Conservation (phyloP, 176 grass and related monocot species). For the Microstegium vimineum region DNA sequence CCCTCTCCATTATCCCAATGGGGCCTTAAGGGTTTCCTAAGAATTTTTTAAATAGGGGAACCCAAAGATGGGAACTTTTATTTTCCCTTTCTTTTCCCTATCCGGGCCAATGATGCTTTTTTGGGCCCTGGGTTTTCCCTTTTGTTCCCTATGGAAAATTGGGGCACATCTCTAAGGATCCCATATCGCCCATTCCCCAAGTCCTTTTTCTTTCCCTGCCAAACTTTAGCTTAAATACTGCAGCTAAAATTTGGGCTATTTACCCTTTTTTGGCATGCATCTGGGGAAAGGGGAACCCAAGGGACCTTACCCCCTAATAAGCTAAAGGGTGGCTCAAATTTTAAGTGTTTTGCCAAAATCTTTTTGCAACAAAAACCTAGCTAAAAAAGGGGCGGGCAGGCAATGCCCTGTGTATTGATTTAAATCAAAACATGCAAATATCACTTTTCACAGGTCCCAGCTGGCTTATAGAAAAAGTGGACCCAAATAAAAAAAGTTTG, state of each 20-base stretch:
- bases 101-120: slow-evolving; percentile 31
- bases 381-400: background rate
- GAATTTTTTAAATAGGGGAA: slow-evolving; percentile 31
- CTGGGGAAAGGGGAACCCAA: slow-evolving; percentile 31
- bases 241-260: slow-evolving; percentile 8
- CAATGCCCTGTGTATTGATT: slow-evolving; percentile 6
- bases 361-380: slow-evolving; percentile 1
- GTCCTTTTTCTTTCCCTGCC: slow-evolving; percentile 30
- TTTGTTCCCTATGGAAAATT: slow-evolving; percentile 12
- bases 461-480: slow-evolving; percentile 7
- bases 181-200: background rate
- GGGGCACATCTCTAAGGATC: background rate
- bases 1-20: slow-evolving; percentile 9
- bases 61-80: slow-evolving; percentile 32
- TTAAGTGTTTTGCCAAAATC: background rate
- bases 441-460: slow-evolving; percentile 33
- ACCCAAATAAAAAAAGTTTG: slow-evolving; percentile 17
- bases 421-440: background rate
- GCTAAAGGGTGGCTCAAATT: slow-evolving; percentile 35
- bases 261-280: slow-evolving; percentile 16
- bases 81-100: background rate
- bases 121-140: slow-evolving; percentile 28
- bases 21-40: background rate
- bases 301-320: background rate
- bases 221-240: slow-evolving; percentile 35